These are phyloP conservation scores for Gautieria morchelliformis DNA, from an alignment of 768 basidiomycete genomes.

Conservation along the genomic window DNA sequence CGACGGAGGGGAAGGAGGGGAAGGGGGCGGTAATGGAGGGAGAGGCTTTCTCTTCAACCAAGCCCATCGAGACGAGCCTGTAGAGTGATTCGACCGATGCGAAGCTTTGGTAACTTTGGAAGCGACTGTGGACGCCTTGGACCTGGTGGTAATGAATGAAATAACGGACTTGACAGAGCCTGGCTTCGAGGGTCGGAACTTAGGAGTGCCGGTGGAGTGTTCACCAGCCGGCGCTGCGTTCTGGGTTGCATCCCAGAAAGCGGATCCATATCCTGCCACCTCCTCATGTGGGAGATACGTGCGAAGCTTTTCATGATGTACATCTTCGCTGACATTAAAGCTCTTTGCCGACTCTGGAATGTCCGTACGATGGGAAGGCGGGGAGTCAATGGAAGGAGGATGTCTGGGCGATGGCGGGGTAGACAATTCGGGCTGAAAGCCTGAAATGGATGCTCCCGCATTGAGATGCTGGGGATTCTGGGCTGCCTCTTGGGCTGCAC, in stretches of 20 bases:
- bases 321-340: not conserved
- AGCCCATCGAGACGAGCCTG: constrained; percentile 24
- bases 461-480: not conserved
- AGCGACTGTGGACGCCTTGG: constrained; percentile 19
- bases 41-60: constrained; percentile 45
- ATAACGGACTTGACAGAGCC: constrained; percentile 44
- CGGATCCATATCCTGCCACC: not conserved
- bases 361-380: not conserved
- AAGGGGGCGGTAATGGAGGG: constrained; percentile 51
- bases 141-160: constrained; percentile 28
- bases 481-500: not conserved
- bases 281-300: not conserved
- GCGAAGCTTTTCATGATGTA: not conserved
- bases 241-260: not conserved
- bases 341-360: constrained; percentile 8
- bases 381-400: constrained; percentile 4
- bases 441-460: not conserved
- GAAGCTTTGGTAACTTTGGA: constrained; percentile 15
- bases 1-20: no score
- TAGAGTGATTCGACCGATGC: constrained; percentile 22
- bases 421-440: not conserved
- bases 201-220: not conserved
- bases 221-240: not conserved
- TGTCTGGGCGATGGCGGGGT: not conserved
- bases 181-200: constrained; percentile 17